These are phyloP conservation scores for Eutypella sp. DNA, from an alignment of 2,329 filamentous ascomycete species.

Conservation along the genomic window DNA sequence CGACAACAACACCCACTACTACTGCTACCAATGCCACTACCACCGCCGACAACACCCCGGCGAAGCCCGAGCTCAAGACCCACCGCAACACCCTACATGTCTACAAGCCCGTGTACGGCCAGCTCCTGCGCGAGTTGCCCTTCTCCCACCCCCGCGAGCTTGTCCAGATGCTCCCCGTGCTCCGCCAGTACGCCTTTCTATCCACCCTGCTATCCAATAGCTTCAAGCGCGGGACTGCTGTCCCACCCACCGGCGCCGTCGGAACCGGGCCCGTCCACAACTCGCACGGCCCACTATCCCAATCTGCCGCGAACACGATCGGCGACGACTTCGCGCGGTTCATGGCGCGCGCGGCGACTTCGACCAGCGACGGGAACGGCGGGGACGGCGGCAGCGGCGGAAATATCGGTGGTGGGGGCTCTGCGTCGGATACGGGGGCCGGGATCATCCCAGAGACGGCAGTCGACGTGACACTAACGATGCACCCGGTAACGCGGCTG, in stretches of 20 bases:
- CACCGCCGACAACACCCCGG: too few relatives aligned
- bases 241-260: slow-evolving; percentile 16
- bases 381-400: too few relatives aligned
- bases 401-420: too few relatives aligned
- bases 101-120: slow-evolving; percentile 68
- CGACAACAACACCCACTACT: too few relatives aligned
- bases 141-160: slow-evolving; percentile 77
- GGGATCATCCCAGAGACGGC: slow-evolving; percentile 2
- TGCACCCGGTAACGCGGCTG: slow-evolving; percentile 44
- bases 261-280: slow-evolving; percentile 1
- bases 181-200: slow-evolving; percentile 72
- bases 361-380: too few relatives aligned
- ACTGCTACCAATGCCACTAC: too few relatives aligned
- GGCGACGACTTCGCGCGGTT: too few relatives aligned
- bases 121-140: slow-evolving; percentile 61
- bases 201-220: slow-evolving; percentile 59
- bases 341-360: too few relatives aligned
- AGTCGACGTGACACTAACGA: slow-evolving; percentile 49
- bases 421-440: too few relatives aligned
- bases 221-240: slow-evolving; percentile 39
- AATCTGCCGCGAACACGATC: too few relatives aligned
- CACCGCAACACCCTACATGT: slow-evolving; percentile 62
- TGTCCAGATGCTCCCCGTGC: slow-evolving; percentile 64
- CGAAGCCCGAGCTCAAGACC: slow-evolving; percentile 24
- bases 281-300: neutral